Conservation (phyloP, 75 land plant species). For the Sequoia sempervirens region DNA sequence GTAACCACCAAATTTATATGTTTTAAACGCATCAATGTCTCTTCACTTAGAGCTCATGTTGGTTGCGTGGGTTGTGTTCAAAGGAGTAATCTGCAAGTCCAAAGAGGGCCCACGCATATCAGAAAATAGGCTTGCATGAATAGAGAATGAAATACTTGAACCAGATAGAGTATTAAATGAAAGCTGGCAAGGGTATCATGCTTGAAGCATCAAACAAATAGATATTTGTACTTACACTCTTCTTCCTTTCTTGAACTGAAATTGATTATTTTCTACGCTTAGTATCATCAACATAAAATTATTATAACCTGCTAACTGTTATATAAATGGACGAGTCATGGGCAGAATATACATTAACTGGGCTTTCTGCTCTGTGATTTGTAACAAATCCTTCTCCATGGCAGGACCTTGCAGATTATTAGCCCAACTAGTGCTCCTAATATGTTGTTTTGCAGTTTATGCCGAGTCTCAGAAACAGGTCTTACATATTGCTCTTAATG, state of each 20-base stretch:
- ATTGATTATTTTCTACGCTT: neutral
- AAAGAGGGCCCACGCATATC: neutral
- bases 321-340: neutral
- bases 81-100: neutral
- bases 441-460: neutral
- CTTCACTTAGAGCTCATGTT: neutral
- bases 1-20: neutral
- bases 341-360: neutral
- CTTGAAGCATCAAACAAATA: neutral
- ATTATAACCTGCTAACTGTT: neutral
- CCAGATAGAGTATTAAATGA: neutral
- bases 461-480: constrained; percentile 4
- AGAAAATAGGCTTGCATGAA: neutral
- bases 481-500: neutral
- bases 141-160: neutral
- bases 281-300: neutral
- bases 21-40: neutral
- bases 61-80: neutral
- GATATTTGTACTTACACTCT: neutral
- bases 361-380: neutral
- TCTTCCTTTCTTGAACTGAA: neutral
- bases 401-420: neutral
- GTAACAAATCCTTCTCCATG: neutral
- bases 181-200: neutral
- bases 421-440: neutral